Conservation (phyloP, 2,329 filamentous ascomycete genomes). For the Aspergillus sp. region DNA sequence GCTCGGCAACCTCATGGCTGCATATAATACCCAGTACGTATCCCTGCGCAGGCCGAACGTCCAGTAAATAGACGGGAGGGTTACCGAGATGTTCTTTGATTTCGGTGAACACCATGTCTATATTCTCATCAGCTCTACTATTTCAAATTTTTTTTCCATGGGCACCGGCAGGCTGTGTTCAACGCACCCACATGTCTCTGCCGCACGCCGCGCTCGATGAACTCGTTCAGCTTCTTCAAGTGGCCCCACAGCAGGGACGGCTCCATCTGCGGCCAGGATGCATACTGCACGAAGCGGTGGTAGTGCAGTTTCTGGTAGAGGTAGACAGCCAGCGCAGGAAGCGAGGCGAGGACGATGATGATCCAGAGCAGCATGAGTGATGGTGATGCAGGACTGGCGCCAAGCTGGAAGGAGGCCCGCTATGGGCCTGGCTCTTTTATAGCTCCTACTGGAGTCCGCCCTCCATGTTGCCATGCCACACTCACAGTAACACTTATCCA, state of each 20-base stretch:
- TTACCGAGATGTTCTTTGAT: slow-evolving; percentile 3
- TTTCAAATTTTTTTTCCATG: too few relatives aligned
- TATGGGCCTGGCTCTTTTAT: too few relatives aligned
- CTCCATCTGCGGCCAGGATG: background rate
- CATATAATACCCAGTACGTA: slow-evolving; percentile 6
- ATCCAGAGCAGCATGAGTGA: too few relatives aligned
- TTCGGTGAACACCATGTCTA: slow-evolving; percentile 1
- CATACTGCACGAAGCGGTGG: background rate
- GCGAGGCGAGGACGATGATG: background rate
- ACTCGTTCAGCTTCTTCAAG: slow-evolving; percentile 5
- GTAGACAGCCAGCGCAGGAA: background rate
- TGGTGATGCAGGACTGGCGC: too few relatives aligned
- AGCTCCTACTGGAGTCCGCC: too few relatives aligned
- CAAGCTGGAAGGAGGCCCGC: too few relatives aligned
- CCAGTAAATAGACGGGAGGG: slow-evolving; percentile 5
- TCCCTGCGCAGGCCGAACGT: slow-evolving; percentile 8
- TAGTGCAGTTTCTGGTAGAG: background rate
- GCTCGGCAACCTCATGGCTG: slow-evolving; percentile 12
- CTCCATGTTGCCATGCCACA: too few relatives aligned
- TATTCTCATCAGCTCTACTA: background rate
- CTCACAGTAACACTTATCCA: too few relatives aligned
- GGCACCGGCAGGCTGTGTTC: too few relatives aligned
- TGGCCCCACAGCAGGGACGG: slow-evolving; percentile 7
- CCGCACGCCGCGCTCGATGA: slow-evolving; percentile 2
- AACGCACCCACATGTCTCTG: slow-evolving; percentile 5